Evolutionary conservation across 139 green algal species (phyloP).

Genomic region (Chlamydomonas incerta): DNA sequence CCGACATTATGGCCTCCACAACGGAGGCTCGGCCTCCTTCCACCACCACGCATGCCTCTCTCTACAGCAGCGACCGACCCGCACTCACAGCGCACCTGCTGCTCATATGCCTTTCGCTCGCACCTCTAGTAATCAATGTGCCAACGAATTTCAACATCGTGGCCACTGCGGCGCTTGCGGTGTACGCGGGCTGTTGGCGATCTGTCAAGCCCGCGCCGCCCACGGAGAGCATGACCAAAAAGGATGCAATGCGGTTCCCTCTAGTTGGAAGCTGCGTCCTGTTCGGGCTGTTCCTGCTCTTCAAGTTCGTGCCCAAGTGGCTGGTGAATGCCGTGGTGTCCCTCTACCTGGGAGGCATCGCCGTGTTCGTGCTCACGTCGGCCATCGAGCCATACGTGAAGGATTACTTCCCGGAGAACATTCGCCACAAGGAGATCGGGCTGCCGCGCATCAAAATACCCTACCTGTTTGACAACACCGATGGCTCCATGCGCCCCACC

Average conservation of each 20-base stretch:
- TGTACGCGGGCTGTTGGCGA: slow-evolving; percentile 87
- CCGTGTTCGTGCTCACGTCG: slow-evolving; percentile 79
- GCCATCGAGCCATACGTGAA: slow-evolving; percentile 73
- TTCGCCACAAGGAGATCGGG: slow-evolving; percentile 45
- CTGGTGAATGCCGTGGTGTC: slow-evolving; percentile 82
- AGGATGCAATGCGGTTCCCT: slow-evolving; percentile 96
- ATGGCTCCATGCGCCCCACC: slow-evolving; percentile 42
- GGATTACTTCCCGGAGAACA: slow-evolving; percentile 55
- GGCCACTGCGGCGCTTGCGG: slow-evolving; percentile 80
- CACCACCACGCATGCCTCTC: not conserved
- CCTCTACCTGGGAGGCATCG: slow-evolving; percentile 94
- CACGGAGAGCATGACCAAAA: slow-evolving; percentile 87
- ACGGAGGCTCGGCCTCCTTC: too few species aligned
- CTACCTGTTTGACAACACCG: slow-evolving; percentile 51
- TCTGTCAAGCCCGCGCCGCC: slow-evolving; percentile 81
- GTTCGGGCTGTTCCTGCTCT: slow-evolving; percentile 93
- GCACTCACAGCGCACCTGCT: slow-evolving; percentile 54
- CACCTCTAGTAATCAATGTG: slow-evolving; percentile 65
- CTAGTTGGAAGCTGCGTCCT: slow-evolving; percentile 95
- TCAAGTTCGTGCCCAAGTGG: slow-evolving; percentile 96
- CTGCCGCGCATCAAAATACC: slow-evolving; percentile 51
- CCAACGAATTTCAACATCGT: slow-evolving; percentile 89
- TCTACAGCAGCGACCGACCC: slow-evolving; percentile 15
- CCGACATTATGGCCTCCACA: too few species aligned
- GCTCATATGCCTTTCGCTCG: slow-evolving; percentile 44